Evolutionary conservation across 2,329 filamentous ascomycete genomes (phyloP).

Genomic region (Lachnellula occidentalis): DNA sequence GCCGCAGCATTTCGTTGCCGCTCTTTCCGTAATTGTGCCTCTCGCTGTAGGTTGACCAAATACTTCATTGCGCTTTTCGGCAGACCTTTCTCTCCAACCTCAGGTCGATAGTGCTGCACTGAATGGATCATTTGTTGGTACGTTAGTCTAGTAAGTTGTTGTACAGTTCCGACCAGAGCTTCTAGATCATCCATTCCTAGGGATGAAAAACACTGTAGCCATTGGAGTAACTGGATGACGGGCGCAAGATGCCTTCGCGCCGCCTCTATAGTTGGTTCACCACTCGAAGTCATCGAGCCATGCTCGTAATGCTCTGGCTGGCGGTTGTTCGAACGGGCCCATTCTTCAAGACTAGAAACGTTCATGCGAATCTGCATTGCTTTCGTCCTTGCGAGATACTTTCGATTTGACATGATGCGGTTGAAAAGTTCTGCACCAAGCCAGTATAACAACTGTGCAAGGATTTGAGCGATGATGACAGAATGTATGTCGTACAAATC

Average conservation of each 20-base stretch:
- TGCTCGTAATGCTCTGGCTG: conserved; percentile 94
- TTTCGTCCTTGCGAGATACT: conserved; percentile 92
- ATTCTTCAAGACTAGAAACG: conserved; percentile 89
- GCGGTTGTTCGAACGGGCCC: conserved; percentile 88
- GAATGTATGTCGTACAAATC: conserved; percentile 99
- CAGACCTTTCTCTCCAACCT: conserved; percentile 90
- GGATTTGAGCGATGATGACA: conserved; percentile 85
- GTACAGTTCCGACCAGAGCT: conserved; percentile 78
- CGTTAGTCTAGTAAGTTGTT: conserved; percentile 79
- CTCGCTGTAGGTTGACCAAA: conserved; percentile 72
- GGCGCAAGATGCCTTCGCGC: conserved; percentile 81
- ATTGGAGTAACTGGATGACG: conserved; percentile 89
- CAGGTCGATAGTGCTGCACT: conserved; percentile 86
- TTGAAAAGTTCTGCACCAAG: conserved; percentile 95
- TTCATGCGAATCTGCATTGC: conserved; percentile 99
- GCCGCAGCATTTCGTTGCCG: conserved; percentile 43
- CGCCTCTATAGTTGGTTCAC: conserved; percentile 81
- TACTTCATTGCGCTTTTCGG: conserved; percentile 87
- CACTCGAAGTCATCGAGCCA: conserved; percentile 77
- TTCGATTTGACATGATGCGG: conserved; percentile 91
- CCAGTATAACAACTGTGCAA: conserved; percentile 94
- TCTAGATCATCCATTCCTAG: conserved; percentile 80
- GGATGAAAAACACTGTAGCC: conserved; percentile 96
- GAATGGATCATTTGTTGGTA: conserved; percentile 88
- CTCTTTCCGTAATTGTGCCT: conserved; percentile 57